Evolutionary conservation across 768 basidiomycete genomes (phyloP), one percentile per base, ranked within the genome.

Genomic region (Suillus tomentosus): DNA sequence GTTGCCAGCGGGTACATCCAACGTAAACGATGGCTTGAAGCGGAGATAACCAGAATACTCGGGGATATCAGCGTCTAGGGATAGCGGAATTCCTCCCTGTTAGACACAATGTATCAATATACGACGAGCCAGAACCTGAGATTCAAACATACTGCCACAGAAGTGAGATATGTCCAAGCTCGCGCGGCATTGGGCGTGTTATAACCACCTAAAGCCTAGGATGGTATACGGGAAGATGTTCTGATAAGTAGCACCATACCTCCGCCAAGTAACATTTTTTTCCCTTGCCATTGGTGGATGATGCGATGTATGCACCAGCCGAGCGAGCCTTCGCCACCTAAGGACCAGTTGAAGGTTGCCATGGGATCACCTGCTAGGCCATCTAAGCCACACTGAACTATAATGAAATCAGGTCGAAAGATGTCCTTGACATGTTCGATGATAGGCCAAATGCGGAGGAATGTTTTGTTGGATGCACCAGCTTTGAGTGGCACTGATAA

Each of bases 381-480:
- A 67, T 98, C 96, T 1, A 87, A 86, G 2, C 96, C 96, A 63
- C 94, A 94, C 70, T 97, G 95, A 0, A 97, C 70, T 0, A 96
- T 83, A 15, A 94, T 74, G 69, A 85, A 92, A 68, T 96, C 91
- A 0, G 95, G 95, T 4, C 78, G 70, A 73, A 90, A 95, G 0
- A 82, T 80, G 14, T 80, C 77, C 64, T 76, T 84, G 27, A 95
- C 77, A 3, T 74, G 75, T 68, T 92, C 87, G 19, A 97, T 78
- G 53, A 84, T 73, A 0, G 79, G 73, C 88, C 90, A 95, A 24
- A 95, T 78, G 1, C 83, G 78, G 0, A 74, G 72, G 69, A 92
- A 90, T 0, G 92, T 92, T 6, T 71, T 45, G 47, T 80, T 74
- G 0, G 89, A 89, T 0, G 93, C 87, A 2, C 94, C 95, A n/a